Evolutionary conservation across 2,329 filamentous ascomycete genomes (phyloP), one percentile per base, ranked within the genome.

Genomic region (Cladobotryum protrusum): DNA sequence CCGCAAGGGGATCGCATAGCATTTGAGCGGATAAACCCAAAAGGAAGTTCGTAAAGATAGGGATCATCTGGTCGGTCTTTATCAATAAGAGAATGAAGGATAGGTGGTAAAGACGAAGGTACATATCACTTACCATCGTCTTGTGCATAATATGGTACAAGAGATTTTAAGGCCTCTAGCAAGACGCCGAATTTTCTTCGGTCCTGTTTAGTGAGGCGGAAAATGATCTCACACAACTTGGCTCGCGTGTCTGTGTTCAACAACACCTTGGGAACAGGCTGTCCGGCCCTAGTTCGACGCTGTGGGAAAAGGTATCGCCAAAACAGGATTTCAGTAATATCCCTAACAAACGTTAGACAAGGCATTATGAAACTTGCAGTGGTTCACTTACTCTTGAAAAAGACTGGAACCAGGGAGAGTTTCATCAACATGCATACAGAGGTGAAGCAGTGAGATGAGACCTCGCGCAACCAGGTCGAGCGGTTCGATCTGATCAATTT

Each of bases 1-100:
- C 89, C 90, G 54, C 87, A 87, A 1, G 80, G 70, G 2, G 88
- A 83, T 54, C 89, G 82, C n/a, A 95, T 78, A 14, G 82, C 79
- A 59, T 80, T 83, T 36, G 68, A 68, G 33, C 84, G 76, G 45
- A 92, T 87, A 54, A 87, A 85, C 43, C 73, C 67, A 61, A 74
- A 79, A 4, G 71, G 71, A 3, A 86, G 70, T 1, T 87, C 79
- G 54, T 84, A 85, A 13, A 74, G 72, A 57, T 86, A 85, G 6
- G 77, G 73, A 45, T 74, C 72, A 34, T 68, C 66, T 64, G 15
- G 33, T 24, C 37, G 4, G 7, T 37, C n/a, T 2, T 42, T 17
- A 42, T 42, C 18, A 20, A 20, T 20, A 42, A 42, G n/a, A 42
- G 39, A 12, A 13, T 18, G 13, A 13, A 18, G 11, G 39, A 13